Conservation (phyloP, 352 stramenopile species). For the Plasmopara viticola region DNA sequence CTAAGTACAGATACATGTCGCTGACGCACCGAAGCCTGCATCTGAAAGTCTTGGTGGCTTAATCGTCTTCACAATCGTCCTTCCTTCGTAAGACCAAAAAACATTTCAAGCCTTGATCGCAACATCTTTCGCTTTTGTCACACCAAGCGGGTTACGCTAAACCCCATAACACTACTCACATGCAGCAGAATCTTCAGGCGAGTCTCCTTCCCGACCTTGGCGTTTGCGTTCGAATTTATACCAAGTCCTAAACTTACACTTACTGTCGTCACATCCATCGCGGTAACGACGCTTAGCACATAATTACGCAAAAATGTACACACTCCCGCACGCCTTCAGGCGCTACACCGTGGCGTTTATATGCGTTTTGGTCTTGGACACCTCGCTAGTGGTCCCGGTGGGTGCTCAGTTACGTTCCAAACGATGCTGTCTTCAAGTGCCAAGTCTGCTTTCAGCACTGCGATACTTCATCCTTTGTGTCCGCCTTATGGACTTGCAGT, state of each 20-base stretch:
- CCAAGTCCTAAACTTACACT: neutral
- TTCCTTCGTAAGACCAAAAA: too few species aligned
- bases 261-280: neutral
- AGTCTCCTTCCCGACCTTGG: neutral
- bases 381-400: neutral
- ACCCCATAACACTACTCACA: slow-evolving; percentile 36
- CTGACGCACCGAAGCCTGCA: too few species aligned
- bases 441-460: neutral
- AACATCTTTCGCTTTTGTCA: too few species aligned
- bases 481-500: neutral
- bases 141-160: too few species aligned
- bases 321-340: neutral
- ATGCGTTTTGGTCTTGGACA: neutral
- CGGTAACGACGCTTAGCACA: neutral
- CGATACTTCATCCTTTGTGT: neutral
- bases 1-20: too few species aligned
- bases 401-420: neutral
- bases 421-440: neutral
- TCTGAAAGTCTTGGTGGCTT: too few species aligned
- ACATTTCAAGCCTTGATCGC: slow-evolving; percentile 18
- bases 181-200: neutral
- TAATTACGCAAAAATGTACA: neutral
- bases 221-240: neutral
- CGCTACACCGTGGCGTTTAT: neutral
- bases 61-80: too few species aligned